Evolutionary conservation across 202 grass and related monocot species (phyloP).

Genomic region (Panicum hallii): DNA sequence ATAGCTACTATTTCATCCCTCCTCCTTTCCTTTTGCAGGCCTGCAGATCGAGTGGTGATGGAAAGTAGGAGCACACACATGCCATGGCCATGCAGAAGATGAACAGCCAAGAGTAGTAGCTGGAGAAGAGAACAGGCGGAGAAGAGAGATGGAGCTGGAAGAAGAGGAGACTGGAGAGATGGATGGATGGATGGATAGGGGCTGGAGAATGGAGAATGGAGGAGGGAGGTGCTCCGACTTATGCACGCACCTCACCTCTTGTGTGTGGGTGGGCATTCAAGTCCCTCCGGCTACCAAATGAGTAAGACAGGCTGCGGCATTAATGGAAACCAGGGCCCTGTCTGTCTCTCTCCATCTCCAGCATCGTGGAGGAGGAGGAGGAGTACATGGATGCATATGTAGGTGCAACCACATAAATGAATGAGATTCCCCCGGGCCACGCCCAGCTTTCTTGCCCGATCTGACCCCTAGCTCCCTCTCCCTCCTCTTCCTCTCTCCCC

Average conservation of each 20-base stretch:
- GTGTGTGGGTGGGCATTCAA: conserved; percentile 77
- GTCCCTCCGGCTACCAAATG: conserved; percentile 73
- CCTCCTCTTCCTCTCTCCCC: too few relatives aligned
- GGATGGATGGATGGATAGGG: conserved; percentile 3
- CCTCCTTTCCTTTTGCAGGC: neutral
- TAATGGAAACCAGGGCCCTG: conserved; percentile 69
- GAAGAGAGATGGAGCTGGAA: neutral
- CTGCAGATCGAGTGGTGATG: neutral
- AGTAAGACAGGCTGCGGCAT: conserved; percentile 93
- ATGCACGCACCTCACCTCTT: conserved; percentile 37
- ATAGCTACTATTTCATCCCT: conserved; percentile 75
- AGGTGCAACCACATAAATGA: conserved; percentile 77
- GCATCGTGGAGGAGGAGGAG: conserved; percentile 20
- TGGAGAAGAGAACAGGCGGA: neutral
- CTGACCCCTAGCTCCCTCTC: neutral
- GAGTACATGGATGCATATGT: conserved; percentile 48
- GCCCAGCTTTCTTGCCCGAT: conserved; percentile 27
- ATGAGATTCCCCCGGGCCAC: conserved; percentile 64
- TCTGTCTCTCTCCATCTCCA: conserved; percentile 49
- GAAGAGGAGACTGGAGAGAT: neutral
- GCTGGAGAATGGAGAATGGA: conserved; percentile 11
- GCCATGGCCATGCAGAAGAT: conserved; percentile 5
- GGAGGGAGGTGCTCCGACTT: conserved; percentile 45
- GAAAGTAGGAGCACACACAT: neutral
- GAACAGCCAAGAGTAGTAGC: neutral